Evolutionary conservation across 495 filamentous ascomycete species (phyloP).

Genomic region (Cairneyella variabilis): DNA sequence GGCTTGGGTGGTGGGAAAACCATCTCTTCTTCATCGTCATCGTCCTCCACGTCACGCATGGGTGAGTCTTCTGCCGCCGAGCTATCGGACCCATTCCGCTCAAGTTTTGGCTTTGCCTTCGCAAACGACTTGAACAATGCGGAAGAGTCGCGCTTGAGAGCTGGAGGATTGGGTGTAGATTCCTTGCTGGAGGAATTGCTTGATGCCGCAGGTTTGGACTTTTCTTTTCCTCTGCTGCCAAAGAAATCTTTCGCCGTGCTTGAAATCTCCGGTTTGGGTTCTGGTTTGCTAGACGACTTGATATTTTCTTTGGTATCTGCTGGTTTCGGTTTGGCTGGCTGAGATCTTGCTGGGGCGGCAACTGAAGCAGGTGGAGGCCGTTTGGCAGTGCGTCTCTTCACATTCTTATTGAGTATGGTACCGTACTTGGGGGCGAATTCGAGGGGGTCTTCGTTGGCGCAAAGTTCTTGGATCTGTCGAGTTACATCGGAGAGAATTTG

Average conservation of each 20-base stretch:
- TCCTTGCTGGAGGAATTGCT: slow-evolving; percentile 28
- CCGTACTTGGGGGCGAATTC: slow-evolving; percentile 59
- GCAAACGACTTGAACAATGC: slow-evolving; percentile 83
- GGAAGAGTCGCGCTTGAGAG: slow-evolving; percentile 57
- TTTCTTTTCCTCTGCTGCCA: slow-evolving; percentile 27
- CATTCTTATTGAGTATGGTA: slow-evolving; percentile 59
- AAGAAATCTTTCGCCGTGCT: slow-evolving; percentile 25
- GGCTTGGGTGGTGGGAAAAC: slow-evolving; percentile 43
- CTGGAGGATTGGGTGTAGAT: slow-evolving; percentile 28
- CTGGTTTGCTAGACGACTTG: slow-evolving; percentile 2
- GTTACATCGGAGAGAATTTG: slow-evolving; percentile 67
- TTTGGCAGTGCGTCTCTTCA: slow-evolving; percentile 26
- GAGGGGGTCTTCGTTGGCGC: slow-evolving; percentile 58
- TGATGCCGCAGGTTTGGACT: slow-evolving; percentile 19
- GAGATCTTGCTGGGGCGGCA: slow-evolving; percentile 16
- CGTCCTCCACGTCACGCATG: slow-evolving; percentile 64
- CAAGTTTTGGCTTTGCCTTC: slow-evolving; percentile 66
- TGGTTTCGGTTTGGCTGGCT: slow-evolving; percentile 16
- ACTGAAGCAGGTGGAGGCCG: slow-evolving; percentile 31
- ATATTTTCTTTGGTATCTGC: slow-evolving; percentile 25
- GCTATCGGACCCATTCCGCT: slow-evolving; percentile 45
- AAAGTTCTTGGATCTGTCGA: slow-evolving; percentile 51
- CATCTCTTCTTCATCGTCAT: slow-evolving; percentile 44
- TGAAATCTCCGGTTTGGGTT: slow-evolving; percentile 27
- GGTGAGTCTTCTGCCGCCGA: slow-evolving; percentile 51